Conservation (phyloP, 1,284 basidiomycete genomes). For the Fomitopsis betulina region DNA sequence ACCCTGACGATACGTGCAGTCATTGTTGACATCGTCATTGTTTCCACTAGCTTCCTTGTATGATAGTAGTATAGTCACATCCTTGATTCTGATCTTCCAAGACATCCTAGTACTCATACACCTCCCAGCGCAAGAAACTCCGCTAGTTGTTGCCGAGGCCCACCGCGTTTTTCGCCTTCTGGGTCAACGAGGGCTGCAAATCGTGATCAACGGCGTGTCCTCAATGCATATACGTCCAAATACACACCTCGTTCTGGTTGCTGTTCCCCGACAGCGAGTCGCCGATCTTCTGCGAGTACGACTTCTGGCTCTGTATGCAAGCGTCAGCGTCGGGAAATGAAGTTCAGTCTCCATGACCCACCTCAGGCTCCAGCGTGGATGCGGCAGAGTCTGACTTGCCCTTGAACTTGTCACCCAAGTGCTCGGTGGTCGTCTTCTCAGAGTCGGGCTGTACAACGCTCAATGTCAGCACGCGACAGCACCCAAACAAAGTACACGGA, state of each 20-base stretch:
- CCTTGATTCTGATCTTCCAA: not conserved
- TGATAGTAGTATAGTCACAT: not conserved
- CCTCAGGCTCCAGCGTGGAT: constrained; percentile 32
- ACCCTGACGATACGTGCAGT: too few relatives aligned
- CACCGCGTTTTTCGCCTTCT: constrained; percentile 28
- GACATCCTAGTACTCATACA: not conserved
- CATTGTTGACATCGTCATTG: too few relatives aligned
- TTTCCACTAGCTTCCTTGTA: not conserved
- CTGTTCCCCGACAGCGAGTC: constrained; percentile 47
- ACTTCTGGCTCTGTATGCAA: constrained; percentile 38
- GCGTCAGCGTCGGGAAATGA: not conserved
- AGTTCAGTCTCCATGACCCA: constrained; percentile 3
- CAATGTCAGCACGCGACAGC: not conserved
- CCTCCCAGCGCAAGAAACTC: not conserved
- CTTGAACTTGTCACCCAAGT: constrained; percentile 32
- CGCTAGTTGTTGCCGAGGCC: constrained; percentile 18
- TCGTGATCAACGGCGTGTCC: not conserved
- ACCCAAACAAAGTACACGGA: constrained; percentile 10
- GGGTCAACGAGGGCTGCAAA: constrained; percentile 22
- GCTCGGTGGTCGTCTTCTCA: constrained; percentile 33
- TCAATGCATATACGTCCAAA: not conserved
- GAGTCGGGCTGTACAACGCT: constrained; percentile 24
- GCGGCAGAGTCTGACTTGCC: constrained; percentile 28
- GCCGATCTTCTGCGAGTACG: constrained; percentile 45
- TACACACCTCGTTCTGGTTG: constrained; percentile 25